phyloP scores from a whole-genome alignment of 106 monocot species.

The Amphibolis antarctica region DNA sequence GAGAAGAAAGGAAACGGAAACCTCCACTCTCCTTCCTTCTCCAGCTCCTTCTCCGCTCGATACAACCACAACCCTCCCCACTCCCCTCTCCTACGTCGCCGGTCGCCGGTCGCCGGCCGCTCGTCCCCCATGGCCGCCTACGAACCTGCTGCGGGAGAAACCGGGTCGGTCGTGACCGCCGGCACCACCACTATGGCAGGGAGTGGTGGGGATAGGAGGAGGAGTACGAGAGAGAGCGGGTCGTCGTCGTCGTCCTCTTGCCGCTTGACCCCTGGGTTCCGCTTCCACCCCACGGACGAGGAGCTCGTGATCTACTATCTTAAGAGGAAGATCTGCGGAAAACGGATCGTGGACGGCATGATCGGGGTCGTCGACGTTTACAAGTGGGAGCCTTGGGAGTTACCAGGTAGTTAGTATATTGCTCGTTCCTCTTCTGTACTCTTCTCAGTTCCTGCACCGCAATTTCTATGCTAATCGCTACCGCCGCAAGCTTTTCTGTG shows the following conservation, averaged over 20 bases:
- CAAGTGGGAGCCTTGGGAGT: constrained; percentile 84
- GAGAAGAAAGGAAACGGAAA: no score
- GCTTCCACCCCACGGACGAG: constrained; percentile 98
- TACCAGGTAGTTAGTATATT: constrained; percentile 79
- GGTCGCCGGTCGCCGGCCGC: no score
- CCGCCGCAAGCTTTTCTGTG: no score
- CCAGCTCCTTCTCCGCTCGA: no score
- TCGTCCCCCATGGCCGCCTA: no score
- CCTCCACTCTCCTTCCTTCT: no score
- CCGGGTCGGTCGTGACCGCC: no score
- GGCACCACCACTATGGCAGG: no score
- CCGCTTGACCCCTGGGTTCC: constrained; percentile 70
- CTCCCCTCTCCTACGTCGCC: no score
- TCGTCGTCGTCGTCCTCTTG: neutral
- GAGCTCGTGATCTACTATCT: constrained; percentile 91
- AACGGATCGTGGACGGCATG: constrained; percentile 24
- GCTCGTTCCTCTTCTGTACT: neutral
- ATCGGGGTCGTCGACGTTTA: constrained; percentile 83
- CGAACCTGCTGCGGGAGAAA: no score
- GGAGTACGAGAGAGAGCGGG: neutral
- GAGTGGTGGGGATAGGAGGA: neutral
- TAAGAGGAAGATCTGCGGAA: constrained; percentile 74
- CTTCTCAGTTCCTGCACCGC: neutral
- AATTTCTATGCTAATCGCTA: neutral
- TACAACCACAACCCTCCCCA: no score